A percentile compares a stretch with the other conserved stretches of the same genome.
Conservation (phyloP, 2,329 filamentous ascomycete genomes). For the Rasamsonia emersonii region DNA sequence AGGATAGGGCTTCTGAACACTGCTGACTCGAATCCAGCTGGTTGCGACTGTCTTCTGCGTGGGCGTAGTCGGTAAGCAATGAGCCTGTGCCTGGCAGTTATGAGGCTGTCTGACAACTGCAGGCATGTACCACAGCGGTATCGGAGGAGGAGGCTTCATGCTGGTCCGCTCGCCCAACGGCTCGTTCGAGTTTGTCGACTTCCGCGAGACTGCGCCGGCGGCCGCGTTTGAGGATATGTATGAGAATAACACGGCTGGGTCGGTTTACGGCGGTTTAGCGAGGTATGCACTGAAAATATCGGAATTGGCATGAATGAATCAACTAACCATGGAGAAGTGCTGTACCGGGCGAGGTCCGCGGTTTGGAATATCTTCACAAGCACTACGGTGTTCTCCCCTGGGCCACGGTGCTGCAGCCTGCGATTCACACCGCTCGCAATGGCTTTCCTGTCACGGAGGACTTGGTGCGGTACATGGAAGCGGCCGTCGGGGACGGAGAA, state of each 20-base stretch:
- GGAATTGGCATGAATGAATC: no score
- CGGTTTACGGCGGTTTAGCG: constrained; percentile 64
- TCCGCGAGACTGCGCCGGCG: constrained; percentile 77
- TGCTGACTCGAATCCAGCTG: constrained; percentile 32
- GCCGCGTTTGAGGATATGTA: constrained; percentile 83
- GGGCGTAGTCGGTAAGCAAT: constrained; percentile 56
- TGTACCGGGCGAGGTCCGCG: constrained; percentile 56
- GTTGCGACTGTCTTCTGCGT: constrained; percentile 68
- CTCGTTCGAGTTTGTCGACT: constrained; percentile 80
- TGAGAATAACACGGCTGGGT: constrained; percentile 56
- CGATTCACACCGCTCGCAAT: constrained; percentile 62
- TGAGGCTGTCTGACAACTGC: constrained; percentile 2
- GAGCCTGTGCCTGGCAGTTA: no score
- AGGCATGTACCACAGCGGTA: constrained; percentile 68
- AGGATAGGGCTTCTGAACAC: not conserved
- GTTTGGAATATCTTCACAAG: constrained; percentile 67
- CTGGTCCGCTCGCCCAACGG: constrained; percentile 65
- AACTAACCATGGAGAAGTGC: constrained; percentile 32
- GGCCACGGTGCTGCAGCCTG: constrained; percentile 63
- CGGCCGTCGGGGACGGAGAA: constrained; percentile 37
- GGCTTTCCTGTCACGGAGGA: constrained; percentile 70
- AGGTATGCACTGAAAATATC: constrained; percentile 27
- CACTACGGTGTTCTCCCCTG: constrained; percentile 56
- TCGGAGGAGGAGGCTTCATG: constrained; percentile 88
- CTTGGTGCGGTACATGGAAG: constrained; percentile 62